Conservation (phyloP, 2,329 filamentous ascomycete species). For the Aspergillus sp. region DNA sequence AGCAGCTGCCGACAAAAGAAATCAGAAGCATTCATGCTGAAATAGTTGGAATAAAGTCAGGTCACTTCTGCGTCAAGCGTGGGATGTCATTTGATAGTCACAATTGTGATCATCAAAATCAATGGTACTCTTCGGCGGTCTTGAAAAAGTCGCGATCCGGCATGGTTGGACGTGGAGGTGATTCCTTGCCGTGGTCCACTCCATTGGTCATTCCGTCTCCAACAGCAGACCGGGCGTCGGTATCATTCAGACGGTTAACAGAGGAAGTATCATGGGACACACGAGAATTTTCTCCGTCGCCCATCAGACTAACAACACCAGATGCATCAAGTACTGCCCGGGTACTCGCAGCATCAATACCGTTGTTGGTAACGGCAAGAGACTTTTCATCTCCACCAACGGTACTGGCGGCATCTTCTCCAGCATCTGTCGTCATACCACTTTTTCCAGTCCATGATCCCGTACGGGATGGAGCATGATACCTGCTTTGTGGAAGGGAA, state of each 20-base stretch:
- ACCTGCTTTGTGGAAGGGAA: constrained; percentile 11
- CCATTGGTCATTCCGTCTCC: constrained; percentile 1
- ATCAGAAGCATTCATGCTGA: no score
- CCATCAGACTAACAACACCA: constrained; percentile 20
- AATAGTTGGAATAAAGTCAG: no score
- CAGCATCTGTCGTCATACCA: constrained; percentile 21
- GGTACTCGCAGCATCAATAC: constrained; percentile 23
- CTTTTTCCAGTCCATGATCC: constrained; percentile 25
- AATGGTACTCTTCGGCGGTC: constrained; percentile 19
- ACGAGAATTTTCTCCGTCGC: constrained; percentile 11
- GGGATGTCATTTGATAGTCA: no score
- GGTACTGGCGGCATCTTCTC: constrained; percentile 21
- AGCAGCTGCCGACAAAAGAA: no score
- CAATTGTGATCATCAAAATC: background rate
- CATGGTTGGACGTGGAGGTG: constrained; percentile 20
- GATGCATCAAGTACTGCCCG: constrained; percentile 22
- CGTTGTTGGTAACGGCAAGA: constrained; percentile 10
- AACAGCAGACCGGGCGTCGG: constrained; percentile 6
- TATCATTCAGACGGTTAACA: constrained; percentile 6
- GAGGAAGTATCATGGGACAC: constrained; percentile 22
- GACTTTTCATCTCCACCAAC: constrained; percentile 21
- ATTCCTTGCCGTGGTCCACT: constrained; percentile 4
- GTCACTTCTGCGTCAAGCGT: no score
- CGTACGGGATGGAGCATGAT: constrained; percentile 17
- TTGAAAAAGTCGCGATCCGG: constrained; percentile 24